A percentile compares a stretch with the other conserved stretches of the same genome.
phyloP scores from a whole-genome alignment of 2,329 filamentous ascomycete genomes.

The Cordyceps cateniannulata region DNA sequence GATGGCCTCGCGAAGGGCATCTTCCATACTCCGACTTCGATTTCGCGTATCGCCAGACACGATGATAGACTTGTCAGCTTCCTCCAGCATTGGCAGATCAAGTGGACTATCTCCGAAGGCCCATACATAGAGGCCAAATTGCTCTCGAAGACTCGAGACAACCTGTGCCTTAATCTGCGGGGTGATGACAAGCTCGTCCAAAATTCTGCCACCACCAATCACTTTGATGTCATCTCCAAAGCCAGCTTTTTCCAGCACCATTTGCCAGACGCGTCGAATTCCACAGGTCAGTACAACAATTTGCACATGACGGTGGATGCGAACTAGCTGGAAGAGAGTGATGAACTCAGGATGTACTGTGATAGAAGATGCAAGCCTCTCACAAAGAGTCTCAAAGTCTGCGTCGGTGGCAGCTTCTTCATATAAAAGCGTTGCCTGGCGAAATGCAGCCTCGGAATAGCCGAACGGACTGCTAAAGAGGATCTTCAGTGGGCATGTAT shows the following conservation, averaged over 20 bases:
- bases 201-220: constrained; percentile 44
- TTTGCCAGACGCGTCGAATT: constrained; percentile 47
- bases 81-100: constrained; percentile 50
- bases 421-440: constrained; percentile 46
- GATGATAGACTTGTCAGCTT: constrained; percentile 48
- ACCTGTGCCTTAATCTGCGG: constrained; percentile 41
- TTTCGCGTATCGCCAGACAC: constrained; percentile 41
- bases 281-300: constrained; percentile 51
- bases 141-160: constrained; percentile 33
- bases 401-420: constrained; percentile 35
- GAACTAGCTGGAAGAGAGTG: constrained; percentile 31
- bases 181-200: constrained; percentile 44
- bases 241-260: constrained; percentile 37
- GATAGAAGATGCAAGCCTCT: constrained; percentile 33
- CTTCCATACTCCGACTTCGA: constrained; percentile 49
- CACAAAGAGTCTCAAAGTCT: constrained; percentile 39
- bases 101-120: constrained; percentile 56
- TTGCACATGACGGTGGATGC: constrained; percentile 29
- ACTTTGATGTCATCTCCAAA: constrained; percentile 38
- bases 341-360: constrained; percentile 42
- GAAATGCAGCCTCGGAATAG: constrained; percentile 50
- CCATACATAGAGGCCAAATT: constrained; percentile 38
- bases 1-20: constrained; percentile 35
- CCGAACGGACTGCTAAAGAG: constrained; percentile 41
- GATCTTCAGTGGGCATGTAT: constrained; percentile 27